Percentiles rank a stretch among this genome's conserved stretches.
These are phyloP conservation scores for Stevia rebaudiana DNA, from an alignment of 140 eudicot genomes.

Conservation along the genomic window DNA sequence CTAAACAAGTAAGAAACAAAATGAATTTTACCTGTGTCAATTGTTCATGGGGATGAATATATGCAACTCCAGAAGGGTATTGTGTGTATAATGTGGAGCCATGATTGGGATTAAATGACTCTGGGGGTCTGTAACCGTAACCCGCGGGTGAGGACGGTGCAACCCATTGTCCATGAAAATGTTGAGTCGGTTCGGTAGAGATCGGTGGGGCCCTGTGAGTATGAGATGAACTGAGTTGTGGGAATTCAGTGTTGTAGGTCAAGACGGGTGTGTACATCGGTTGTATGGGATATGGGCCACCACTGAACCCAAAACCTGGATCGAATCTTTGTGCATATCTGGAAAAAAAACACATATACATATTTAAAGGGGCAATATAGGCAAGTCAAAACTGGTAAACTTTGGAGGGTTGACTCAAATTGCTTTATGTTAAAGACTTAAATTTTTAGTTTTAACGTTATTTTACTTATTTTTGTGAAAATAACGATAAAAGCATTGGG, in stretches of 20 bases:
- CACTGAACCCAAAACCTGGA: constrained; percentile 89
- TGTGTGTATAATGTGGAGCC: constrained; percentile 59
- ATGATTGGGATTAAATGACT: constrained; percentile 52
- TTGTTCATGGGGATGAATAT: constrained; percentile 76
- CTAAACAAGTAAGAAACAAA: too few relatives aligned
- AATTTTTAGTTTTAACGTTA: neutral
- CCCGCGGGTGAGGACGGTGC: constrained; percentile 62
- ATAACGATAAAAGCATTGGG: too few relatives aligned
- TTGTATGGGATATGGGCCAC: constrained; percentile 66
- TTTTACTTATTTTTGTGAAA: too few relatives aligned
- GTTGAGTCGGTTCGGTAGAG: constrained; percentile 60
- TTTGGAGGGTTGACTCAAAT: neutral
- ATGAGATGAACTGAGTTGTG: constrained; percentile 71
- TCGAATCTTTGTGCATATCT: constrained; percentile 89
- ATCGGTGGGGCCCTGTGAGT: constrained; percentile 51
- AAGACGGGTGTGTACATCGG: constrained; percentile 80
- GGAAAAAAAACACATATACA: too few relatives aligned
- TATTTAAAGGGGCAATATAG: neutral
- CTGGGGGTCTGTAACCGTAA: constrained; percentile 66
- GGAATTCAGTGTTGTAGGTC: constrained; percentile 85
- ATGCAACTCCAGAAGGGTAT: constrained; percentile 63
- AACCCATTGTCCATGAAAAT: constrained; percentile 63
- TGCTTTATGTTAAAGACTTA: neutral
- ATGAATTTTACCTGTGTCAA: constrained; percentile 64
- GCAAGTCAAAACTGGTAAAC: neutral